Evolutionary conservation across 2,329 filamentous ascomycete genomes (phyloP).

Genomic region (Colletotrichum nymphaeae): DNA sequence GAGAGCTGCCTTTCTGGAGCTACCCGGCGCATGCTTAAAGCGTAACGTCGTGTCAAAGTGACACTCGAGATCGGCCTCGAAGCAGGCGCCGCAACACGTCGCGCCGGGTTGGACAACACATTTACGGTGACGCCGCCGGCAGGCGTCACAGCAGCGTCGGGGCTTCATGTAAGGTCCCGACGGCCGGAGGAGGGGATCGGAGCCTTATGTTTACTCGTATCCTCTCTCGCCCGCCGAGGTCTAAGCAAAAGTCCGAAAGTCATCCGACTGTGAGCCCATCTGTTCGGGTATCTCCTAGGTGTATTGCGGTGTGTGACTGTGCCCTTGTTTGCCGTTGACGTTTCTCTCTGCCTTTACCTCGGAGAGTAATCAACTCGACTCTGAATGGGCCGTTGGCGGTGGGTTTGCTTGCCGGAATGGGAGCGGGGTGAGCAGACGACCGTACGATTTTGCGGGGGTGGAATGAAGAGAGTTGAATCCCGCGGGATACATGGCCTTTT

Average conservation of each 20-base stretch:
- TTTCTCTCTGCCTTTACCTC: background rate
- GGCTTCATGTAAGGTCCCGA: constrained; percentile 25
- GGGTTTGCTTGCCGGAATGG: background rate
- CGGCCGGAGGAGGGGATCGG: background rate
- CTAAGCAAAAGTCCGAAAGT: constrained; percentile 1
- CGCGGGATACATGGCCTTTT: constrained; percentile 31
- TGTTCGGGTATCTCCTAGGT: no score
- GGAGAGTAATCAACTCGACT: constrained; percentile 1
- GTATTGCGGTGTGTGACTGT: no score
- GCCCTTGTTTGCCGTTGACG: background rate
- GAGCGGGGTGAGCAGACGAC: constrained; percentile 10
- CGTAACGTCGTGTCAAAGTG: constrained; percentile 23
- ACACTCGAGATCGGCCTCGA: constrained; percentile 24
- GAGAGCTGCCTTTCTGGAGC: constrained; percentile 3
- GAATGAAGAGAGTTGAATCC: constrained; percentile 16
- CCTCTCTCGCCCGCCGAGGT: background rate
- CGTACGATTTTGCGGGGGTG: constrained; percentile 13
- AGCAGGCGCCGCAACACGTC: constrained; percentile 24
- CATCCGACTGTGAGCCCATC: constrained; percentile 10
- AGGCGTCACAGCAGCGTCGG: constrained; percentile 26
- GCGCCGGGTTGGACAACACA: constrained; percentile 28
- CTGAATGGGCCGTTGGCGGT: background rate
- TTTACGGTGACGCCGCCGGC: constrained; percentile 30
- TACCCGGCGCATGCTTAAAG: constrained; percentile 29
- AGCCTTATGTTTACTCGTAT: background rate